Conservation (phyloP, 768 basidiomycete species). For the Chalciporus pseudorubinellus region DNA sequence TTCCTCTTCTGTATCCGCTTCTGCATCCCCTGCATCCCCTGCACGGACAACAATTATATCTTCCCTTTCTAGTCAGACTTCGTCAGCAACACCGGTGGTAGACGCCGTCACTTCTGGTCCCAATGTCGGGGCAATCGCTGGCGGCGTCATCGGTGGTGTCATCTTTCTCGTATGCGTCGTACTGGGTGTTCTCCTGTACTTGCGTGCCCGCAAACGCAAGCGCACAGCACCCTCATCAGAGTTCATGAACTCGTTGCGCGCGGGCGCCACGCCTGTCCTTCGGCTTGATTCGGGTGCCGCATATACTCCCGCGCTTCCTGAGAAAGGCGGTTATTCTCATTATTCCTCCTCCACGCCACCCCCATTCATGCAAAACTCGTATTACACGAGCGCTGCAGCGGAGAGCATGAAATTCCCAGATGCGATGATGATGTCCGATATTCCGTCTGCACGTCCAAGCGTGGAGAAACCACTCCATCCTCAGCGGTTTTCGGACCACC, state of each 20-base stretch:
- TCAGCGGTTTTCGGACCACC: constrained; percentile 18
- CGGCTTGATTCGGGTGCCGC: constrained; percentile 26
- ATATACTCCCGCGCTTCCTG: constrained; percentile 10
- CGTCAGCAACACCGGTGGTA: background rate
- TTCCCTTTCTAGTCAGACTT: background rate
- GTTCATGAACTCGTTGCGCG: constrained; percentile 40
- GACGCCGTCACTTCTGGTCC: constrained; percentile 13
- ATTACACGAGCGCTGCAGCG: constrained; percentile 5
- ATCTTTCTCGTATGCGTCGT: constrained; percentile 36
- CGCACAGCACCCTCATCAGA: constrained; percentile 59
- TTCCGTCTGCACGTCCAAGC: constrained; percentile 13
- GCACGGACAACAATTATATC: too few species aligned
- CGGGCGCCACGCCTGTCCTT: constrained; percentile 23
- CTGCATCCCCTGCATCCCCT: too few species aligned
- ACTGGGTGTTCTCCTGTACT: constrained; percentile 37
- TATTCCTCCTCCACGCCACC: constrained; percentile 2
- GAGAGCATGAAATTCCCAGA: constrained; percentile 15
- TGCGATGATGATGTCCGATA: constrained; percentile 8
- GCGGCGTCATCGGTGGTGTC: constrained; percentile 51
- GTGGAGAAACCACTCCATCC: constrained; percentile 23
- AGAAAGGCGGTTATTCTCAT: constrained; percentile 15
- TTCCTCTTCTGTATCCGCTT: too few species aligned
- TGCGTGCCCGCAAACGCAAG: constrained; percentile 40
- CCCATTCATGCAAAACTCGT: constrained; percentile 16
- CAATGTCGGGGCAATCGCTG: constrained; percentile 49